A percentile compares a stretch with the other conserved stretches of the same genome.
Evolutionary conservation across 306 rosid genomes (phyloP).

Genomic region (Pterocarpus santalinus): DNA sequence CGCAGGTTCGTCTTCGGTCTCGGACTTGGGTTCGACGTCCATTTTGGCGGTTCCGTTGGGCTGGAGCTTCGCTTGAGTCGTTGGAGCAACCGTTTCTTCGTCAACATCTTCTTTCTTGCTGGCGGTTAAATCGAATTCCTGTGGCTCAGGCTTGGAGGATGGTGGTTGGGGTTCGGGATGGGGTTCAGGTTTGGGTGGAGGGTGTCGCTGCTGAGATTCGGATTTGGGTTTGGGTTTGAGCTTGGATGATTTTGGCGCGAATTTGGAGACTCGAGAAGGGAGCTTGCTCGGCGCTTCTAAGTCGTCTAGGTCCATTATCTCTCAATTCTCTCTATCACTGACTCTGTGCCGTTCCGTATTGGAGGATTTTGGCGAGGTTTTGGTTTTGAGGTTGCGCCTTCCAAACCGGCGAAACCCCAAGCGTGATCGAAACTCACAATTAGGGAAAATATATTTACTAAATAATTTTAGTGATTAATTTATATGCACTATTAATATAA

Average conservation of each 20-base stretch:
- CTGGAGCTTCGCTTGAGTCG: neutral
- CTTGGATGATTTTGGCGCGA: constrained; percentile 74
- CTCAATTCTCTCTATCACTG: neutral
- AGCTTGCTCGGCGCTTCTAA: constrained; percentile 58
- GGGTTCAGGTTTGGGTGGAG: constrained; percentile 46
- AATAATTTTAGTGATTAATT: no score
- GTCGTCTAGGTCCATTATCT: constrained; percentile 81
- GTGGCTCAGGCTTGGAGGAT: constrained; percentile 54
- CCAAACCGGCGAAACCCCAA: neutral
- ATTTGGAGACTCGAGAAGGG: constrained; percentile 65
- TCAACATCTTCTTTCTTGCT: constrained; percentile 50
- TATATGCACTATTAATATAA: no score
- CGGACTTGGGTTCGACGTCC: constrained; percentile 53
- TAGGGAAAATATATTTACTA: no score
- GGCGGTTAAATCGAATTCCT: constrained; percentile 30
- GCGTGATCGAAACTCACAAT: neutral
- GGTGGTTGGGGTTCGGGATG: neutral
- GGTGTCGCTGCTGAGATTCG: constrained; percentile 32
- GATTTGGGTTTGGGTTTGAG: constrained; percentile 62
- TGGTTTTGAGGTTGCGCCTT: constrained; percentile 1
- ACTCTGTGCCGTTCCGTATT: neutral
- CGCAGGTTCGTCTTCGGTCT: constrained; percentile 43
- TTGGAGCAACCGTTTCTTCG: neutral
- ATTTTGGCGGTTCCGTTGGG: constrained; percentile 43
- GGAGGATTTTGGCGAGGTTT: neutral